Conservation (phyloP, 1,284 basidiomycete genomes). For the Pascua guehoae region DNA sequence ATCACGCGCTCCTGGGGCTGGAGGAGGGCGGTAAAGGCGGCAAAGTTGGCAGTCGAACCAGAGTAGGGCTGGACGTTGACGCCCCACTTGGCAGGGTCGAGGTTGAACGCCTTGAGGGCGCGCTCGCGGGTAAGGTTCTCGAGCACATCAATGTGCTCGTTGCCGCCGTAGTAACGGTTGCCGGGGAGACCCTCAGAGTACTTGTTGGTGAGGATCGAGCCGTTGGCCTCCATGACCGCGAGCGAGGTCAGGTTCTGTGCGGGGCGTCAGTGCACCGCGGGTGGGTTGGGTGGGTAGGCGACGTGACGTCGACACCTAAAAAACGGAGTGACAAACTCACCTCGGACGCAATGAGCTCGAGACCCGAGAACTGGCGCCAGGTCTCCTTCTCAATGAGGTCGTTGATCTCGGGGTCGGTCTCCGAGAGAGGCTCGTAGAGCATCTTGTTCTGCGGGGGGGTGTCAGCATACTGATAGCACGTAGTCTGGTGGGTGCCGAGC, state of each 20-base stretch:
- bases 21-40: slow-evolving; percentile 92
- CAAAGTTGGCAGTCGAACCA: slow-evolving; percentile 92
- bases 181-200: slow-evolving; percentile 93
- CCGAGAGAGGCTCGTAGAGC: slow-evolving; percentile 79
- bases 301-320: slow-evolving; percentile 7
- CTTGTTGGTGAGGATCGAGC: slow-evolving; percentile 98
- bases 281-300: slow-evolving; percentile 7
- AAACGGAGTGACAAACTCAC: slow-evolving; percentile 24
- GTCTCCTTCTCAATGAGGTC: slow-evolving; percentile 99
- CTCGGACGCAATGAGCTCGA: slow-evolving; percentile 59
- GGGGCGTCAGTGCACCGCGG: slow-evolving; percentile 3
- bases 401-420: slow-evolving; percentile 91
- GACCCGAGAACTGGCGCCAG: slow-evolving; percentile 95
- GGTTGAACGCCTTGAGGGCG: slow-evolving; percentile 93
- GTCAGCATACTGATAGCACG: slow-evolving; percentile 1
- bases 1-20: slow-evolving; percentile 98
- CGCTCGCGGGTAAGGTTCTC: slow-evolving; percentile 93
- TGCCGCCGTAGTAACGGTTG: slow-evolving; percentile 96
- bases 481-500: background rate
- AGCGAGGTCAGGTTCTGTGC: slow-evolving; percentile 84
- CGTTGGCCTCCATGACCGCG: slow-evolving; percentile 96
- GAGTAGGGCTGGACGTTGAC: slow-evolving; percentile 99
- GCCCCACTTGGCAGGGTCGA: slow-evolving; percentile 87
- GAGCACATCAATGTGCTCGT: slow-evolving; percentile 95
- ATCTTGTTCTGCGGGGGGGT: slow-evolving; percentile 68